phyloP scores from a whole-genome alignment of 176 grass and related monocot genomes.

The Paspalum notatum region DNA sequence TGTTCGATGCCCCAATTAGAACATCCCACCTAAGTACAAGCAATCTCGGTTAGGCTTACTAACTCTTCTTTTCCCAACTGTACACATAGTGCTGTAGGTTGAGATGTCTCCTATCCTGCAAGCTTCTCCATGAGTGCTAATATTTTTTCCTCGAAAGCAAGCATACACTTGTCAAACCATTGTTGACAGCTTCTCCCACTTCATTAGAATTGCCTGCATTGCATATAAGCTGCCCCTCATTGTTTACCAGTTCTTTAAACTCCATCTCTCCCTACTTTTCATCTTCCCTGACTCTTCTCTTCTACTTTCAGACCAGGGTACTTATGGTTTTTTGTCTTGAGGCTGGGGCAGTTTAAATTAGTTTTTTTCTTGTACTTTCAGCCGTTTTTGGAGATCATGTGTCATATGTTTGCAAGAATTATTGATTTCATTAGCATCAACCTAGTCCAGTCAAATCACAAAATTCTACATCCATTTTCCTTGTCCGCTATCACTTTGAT shows the following conservation, averaged over 20 bases:
- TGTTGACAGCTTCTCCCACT: constrained; percentile 27
- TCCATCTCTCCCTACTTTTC: not conserved
- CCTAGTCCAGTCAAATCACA: not conserved
- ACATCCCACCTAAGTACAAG: constrained; percentile 32
- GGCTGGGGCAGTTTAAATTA: not conserved
- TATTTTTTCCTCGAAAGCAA: not conserved
- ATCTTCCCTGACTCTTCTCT: not conserved
- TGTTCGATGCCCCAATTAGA: not conserved
- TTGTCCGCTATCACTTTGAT: not conserved
- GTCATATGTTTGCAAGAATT: not conserved
- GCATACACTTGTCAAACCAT: constrained; percentile 3
- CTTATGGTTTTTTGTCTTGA: not conserved
- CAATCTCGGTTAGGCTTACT: not conserved
- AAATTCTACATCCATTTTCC: not conserved
- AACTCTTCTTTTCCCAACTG: not conserved
- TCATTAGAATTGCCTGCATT: constrained; percentile 25
- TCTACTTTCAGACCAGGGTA: not conserved
- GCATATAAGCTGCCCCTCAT: constrained; percentile 39
- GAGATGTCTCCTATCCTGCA: constrained; percentile 52
- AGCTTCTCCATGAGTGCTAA: constrained; percentile 36
- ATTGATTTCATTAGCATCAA: not conserved
- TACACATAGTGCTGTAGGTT: constrained; percentile 42
- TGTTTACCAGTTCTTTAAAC: constrained; percentile 14
- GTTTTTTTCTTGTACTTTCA: not conserved
- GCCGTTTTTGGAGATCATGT: not conserved